These are phyloP conservation scores for Pleurotus eryngii DNA, from an alignment of 768 basidiomycete species.

Conservation along the genomic window DNA sequence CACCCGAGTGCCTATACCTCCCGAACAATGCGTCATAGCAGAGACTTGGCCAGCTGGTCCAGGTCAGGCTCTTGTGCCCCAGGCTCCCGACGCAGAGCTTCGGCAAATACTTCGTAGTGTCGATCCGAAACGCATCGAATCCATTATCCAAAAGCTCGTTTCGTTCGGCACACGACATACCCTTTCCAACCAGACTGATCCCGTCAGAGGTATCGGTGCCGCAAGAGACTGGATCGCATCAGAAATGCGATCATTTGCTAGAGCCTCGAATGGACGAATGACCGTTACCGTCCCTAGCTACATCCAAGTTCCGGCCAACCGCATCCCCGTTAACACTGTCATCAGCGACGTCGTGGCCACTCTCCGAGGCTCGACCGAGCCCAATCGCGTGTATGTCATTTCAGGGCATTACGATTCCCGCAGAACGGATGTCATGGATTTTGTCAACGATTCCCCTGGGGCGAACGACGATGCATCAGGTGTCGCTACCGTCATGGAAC, in stretches of 20 bases:
- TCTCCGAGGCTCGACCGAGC: conserved; percentile 42
- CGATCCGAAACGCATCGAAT: conserved; percentile 39
- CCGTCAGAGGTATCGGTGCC: conserved; percentile 51
- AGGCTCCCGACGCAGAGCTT: conserved; percentile 42
- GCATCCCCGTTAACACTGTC: conserved; percentile 39
- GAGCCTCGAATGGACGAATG: conserved; percentile 37
- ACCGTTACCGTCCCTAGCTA: conserved; percentile 45
- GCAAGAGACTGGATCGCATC: conserved; percentile 53
- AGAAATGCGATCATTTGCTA: conserved; percentile 38
- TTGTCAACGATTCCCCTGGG: conserved; percentile 43
- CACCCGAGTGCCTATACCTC: conserved; percentile 4
- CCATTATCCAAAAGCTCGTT: conserved; percentile 48
- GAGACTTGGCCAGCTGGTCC: conserved; percentile 50
- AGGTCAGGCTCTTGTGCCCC: conserved; percentile 36
- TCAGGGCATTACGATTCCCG: conserved; percentile 57
- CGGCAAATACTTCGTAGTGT: conserved; percentile 42
- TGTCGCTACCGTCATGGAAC: conserved; percentile 51
- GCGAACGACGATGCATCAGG: conserved; percentile 55
- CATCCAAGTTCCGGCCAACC: conserved; percentile 32
- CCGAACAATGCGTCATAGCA: conserved; percentile 10
- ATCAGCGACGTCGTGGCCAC: conserved; percentile 53
- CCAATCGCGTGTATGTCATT: conserved; percentile 49
- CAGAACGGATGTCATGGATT: conserved; percentile 35
- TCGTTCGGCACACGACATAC: conserved; percentile 58
- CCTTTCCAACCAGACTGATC: conserved; percentile 50